Base-by-base conservation (phyloP, 768 basidiomycete species). In the Dendrothele bispora region DNA sequence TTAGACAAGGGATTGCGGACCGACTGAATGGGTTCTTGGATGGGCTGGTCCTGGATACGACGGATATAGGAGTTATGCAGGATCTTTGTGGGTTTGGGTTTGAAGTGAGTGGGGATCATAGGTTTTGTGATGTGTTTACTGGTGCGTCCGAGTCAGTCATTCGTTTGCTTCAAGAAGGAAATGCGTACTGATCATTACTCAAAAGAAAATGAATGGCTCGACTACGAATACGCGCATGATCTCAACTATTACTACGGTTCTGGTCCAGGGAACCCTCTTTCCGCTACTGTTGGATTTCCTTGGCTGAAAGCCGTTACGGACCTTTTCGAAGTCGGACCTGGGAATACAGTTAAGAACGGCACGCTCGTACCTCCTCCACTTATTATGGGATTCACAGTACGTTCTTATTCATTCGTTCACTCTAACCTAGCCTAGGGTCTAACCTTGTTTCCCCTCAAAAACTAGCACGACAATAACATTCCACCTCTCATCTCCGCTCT, bases 211-310 rank as follows among this genome's bases (percentile, higher is more conserved):
- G 74, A 75, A 54, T 74, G 73, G 74, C 51, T 69, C 7, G 60
- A 71, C 34, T 75, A 74, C 39, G 74, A 75, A 51, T 74, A 75
- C 44, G 72, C 72, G 2, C 53, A 69, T 34, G 74, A 75, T 48
- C 59, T 75, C 39, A 73, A 72, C 51, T 75, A 75, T 41, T 74
- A 74, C 53, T 74, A 74, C 39, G 73, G 73, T 8, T 65, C 73
- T n/a, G 74, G 74, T 8, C 72, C 72, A 1, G 74, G 74, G 4
- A 75, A 74, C 53, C 69, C 70, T 1, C 62, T 70, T 20, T 64
- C 73, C 1, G 73, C 65, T 0, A 64, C 70, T 2, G 64, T 64
- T 1, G 73, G 69, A 2, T 70, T 58, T 36, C 73, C 73, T 0
- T 72, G 68, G 68, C 49, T 74, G 7, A 62, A 71, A 36, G 68